phyloP scores from a whole-genome alignment of 2,329 filamentous ascomycete genomes.

The Mariannaea sp. region DNA sequence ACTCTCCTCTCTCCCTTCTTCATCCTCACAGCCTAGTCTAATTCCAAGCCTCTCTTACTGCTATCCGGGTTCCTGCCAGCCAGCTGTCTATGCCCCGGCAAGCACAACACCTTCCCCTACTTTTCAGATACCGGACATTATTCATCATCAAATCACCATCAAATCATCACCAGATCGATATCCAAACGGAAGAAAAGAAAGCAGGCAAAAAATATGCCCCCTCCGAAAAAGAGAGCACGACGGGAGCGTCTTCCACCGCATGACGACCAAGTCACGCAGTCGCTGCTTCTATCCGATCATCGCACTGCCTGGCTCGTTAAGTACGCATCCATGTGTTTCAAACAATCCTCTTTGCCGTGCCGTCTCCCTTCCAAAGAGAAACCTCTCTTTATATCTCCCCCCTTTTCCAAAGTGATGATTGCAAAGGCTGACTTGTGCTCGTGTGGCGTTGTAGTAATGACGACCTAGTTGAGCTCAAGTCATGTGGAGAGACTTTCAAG shows the following conservation, averaged over 20 bases:
- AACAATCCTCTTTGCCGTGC: conserved; percentile 8
- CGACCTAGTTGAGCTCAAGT: conserved; percentile 39
- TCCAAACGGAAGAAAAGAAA: too few species aligned
- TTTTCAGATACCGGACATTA: neutral
- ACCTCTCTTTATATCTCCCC: too few species aligned
- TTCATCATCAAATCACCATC: neutral
- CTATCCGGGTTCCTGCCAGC: neutral
- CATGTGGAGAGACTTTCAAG: conserved; percentile 38
- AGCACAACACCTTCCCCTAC: neutral
- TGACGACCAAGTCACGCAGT: conserved; percentile 29
- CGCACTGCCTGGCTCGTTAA: conserved; percentile 44
- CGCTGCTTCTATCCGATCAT: conserved; percentile 38
- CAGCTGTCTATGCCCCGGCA: neutral
- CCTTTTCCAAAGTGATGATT: neutral
- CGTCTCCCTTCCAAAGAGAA: conserved; percentile 1
- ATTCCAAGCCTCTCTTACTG: neutral
- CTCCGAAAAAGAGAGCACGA: conserved; percentile 34
- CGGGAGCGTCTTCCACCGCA: conserved; percentile 14
- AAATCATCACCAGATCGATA: neutral
- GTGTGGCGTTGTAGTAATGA: conserved; percentile 34
- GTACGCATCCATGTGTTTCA: conserved; percentile 32
- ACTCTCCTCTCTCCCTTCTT: neutral
- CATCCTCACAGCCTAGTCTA: neutral
- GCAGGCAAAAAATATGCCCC: conserved; percentile 36
- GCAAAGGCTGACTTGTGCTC: conserved; percentile 8